These are phyloP conservation scores for Pyrus communis DNA, from an alignment of 306 rosid genomes.

Conservation along the genomic window DNA sequence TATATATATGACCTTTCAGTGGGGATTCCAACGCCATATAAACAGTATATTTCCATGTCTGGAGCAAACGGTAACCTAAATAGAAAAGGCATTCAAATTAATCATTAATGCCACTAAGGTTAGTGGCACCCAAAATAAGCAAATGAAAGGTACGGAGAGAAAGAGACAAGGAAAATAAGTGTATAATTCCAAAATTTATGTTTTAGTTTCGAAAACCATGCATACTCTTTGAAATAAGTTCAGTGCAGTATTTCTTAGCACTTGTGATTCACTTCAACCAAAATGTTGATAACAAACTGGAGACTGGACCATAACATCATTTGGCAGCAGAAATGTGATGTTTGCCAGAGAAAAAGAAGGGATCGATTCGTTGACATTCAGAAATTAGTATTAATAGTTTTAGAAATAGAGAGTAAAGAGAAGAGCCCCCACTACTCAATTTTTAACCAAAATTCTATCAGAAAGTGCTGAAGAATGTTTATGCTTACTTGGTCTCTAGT, in stretches of 20 bases:
- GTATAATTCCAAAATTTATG: not conserved
- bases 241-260: not conserved
- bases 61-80: conserved; percentile 70
- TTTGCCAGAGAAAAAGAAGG: not conserved
- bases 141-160: not conserved
- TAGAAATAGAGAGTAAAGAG: not conserved
- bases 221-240: not conserved
- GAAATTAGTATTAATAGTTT: not conserved
- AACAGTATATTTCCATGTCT: conserved; percentile 65
- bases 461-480: not conserved
- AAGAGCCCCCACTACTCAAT: not conserved
- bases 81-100: not conserved
- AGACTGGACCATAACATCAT: not conserved
- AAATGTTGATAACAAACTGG: not conserved
- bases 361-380: not conserved
- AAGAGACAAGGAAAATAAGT: not conserved
- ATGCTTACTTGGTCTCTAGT: conserved; percentile 66
- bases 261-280: not conserved
- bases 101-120: not conserved
- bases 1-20: conserved; percentile 49
- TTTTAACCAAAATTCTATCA: not conserved
- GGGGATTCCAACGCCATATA: conserved; percentile 66
- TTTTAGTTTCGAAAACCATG: too few relatives aligned
- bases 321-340: not conserved
- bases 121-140: not conserved